Evolutionary conservation across 257 asterid genomes (phyloP).

Genomic region (Marsdenia floribunda): DNA sequence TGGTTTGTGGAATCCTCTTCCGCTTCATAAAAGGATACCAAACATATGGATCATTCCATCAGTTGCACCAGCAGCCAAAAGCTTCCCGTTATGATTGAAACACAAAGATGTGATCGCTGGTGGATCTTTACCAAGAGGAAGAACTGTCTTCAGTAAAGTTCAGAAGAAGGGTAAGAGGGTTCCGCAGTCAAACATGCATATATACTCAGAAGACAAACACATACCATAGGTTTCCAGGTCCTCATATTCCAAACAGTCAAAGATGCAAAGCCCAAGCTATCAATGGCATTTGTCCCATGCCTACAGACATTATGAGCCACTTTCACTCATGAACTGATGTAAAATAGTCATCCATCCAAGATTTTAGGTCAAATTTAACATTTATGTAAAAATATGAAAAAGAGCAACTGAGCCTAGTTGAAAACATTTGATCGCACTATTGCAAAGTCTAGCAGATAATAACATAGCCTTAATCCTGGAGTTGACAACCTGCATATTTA

Average conservation of each 20-base stretch:
- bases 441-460: neutral
- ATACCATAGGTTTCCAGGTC: conserved; percentile 92
- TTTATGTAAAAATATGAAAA: neutral
- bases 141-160: conserved; percentile 82
- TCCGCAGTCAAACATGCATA: conserved; percentile 19
- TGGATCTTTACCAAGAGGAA: conserved; percentile 98
- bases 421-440: neutral
- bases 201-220: conserved; percentile 30
- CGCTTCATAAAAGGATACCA: conserved; percentile 60
- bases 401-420: neutral
- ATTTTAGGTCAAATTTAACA: neutral
- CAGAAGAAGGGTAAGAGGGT: conserved; percentile 20
- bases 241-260: conserved; percentile 99
- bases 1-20: conserved; percentile 1
- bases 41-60: conserved; percentile 99
- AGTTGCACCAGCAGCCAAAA: conserved; percentile 95
- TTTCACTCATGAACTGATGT: conserved; percentile 6
- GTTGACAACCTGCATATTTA: neutral
- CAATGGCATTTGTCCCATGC: conserved; percentile 52
- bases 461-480: neutral
- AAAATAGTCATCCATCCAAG: neutral
- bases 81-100: conserved; percentile 96
- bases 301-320: conserved; percentile 34
- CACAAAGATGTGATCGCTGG: conserved; percentile 90
- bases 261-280: conserved; percentile 75